A percentile compares a stretch with the other conserved stretches of the same genome.
phyloP scores from a whole-genome alignment of 305 asterid genomes.

The Solanum hybrid region DNA sequence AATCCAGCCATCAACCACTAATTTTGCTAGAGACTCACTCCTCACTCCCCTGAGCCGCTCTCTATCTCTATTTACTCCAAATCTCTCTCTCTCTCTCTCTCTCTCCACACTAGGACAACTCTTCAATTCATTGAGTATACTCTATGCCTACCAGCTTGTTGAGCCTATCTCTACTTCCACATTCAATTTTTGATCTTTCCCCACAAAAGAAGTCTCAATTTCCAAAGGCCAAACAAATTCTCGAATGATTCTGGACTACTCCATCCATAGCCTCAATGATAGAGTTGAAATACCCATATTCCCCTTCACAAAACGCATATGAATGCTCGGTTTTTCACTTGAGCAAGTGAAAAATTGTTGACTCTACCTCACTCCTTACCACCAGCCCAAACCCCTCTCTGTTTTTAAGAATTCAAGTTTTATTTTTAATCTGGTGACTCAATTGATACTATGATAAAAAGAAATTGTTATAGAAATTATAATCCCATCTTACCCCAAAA shows the following conservation, averaged over 20 bases:
- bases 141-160: neutral
- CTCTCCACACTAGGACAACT: neutral
- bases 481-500: neutral
- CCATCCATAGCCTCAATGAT: neutral
- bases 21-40: neutral
- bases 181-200: neutral
- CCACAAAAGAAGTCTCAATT: neutral
- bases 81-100: neutral
- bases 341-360: neutral
- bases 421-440: neutral
- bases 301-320: neutral
- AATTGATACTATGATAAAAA: neutral
- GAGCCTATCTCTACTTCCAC: neutral
- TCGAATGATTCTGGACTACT: neutral
- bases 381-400: neutral
- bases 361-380: neutral
- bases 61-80: neutral
- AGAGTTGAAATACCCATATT: neutral
- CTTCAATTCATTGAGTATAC: neutral
- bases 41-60: neutral
- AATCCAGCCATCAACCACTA: neutral
- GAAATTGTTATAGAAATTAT: neutral
- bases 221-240: neutral
- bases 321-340: neutral
- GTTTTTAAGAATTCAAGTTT: neutral